Base-by-base conservation (phyloP, 164 flowering plant genomes). In the Dillenia suffruticosa region DNA sequence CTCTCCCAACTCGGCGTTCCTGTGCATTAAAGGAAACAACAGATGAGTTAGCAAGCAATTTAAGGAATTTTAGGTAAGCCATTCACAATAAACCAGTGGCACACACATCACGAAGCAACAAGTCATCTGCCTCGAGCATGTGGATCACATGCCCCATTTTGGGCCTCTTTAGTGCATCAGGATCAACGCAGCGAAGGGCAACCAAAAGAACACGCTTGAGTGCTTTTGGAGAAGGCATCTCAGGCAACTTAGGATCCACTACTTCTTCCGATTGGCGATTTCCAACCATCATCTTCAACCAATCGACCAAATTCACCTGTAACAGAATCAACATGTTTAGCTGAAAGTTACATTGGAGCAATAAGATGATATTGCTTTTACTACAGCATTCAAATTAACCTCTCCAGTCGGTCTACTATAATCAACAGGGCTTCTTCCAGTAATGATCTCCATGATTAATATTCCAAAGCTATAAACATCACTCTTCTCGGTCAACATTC, bases 131-230 rank as follows among this genome's bases (percentile, higher is more conserved):
- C 79, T 93, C 98, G 11, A 93, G 90, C 97, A 93, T 93, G 85
- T 93, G 96, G 57, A 93, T 83, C 12, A 93, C 84, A 72, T 90
- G 92, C 19, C 98, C 98, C 95, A 93, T 93, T 77, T 91, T 93
- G 12, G 97, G 98, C 70, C 97, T 84, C 81, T 93, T 91, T 64
- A 74, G 81, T 47, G 97, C 92, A 73, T 86, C 97, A n/a, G 98
- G 98, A 64, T 92, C 96, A 11, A 92, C 96, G 75, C 98, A 92
- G 24, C 84, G 75, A 48, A 89, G 89, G 68, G 96, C 92, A 40
- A 92, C 96, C 67, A 92, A 64, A 47, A 92, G 79, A 46, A 74
- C 78, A 45, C 96, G 86, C 75, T 92, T 92, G 14, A 92, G 80
- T 51, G 90, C 90, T 74, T 88, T 89, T 13, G 96, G 77, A 70